Evolutionary conservation across 1,284 basidiomycete species (phyloP).

Genomic region (Tilletia setariae): DNA sequence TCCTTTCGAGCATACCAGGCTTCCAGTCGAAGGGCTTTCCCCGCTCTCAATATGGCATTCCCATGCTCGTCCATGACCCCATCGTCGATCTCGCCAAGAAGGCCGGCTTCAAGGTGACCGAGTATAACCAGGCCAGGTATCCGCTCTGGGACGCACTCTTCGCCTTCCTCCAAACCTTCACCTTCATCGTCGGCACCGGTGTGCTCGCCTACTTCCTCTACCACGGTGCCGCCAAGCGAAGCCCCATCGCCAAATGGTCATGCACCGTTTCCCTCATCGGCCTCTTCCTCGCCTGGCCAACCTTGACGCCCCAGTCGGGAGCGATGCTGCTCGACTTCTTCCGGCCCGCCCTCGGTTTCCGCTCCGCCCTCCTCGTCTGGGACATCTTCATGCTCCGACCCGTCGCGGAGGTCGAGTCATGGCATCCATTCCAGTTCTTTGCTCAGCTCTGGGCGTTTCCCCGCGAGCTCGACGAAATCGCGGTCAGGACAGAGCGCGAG

Average conservation of each 20-base stretch:
- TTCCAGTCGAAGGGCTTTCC: no score
- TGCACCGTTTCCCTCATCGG: conserved; percentile 25
- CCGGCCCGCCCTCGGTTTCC: conserved; percentile 50
- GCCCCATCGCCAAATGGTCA: conserved; percentile 30
- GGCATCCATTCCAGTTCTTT: conserved; percentile 41
- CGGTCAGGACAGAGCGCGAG: conserved; percentile 33
- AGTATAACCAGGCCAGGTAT: conserved; percentile 44
- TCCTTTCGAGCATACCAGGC: no score
- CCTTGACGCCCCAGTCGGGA: conserved; percentile 37
- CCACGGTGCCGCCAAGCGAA: conserved; percentile 35
- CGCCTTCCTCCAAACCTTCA: conserved; percentile 30
- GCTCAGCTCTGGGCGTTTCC: conserved; percentile 53
- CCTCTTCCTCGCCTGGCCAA: conserved; percentile 39
- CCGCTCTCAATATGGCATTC: not conserved
- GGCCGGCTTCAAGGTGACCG: conserved; percentile 28
- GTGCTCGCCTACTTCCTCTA: conserved; percentile 41
- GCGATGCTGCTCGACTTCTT: conserved; percentile 50
- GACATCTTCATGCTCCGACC: conserved; percentile 50
- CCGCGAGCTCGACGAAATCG: conserved; percentile 42
- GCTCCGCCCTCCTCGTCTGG: conserved; percentile 47
- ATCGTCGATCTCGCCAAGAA: conserved; percentile 17
- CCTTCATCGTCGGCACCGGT: conserved; percentile 37
- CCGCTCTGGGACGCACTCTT: conserved; percentile 30
- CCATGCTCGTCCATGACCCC: conserved; percentile 18
- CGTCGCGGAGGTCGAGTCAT: conserved; percentile 39